phyloP scores from a whole-genome alignment of 2,329 filamentous ascomycete genomes.

The Aureobasidium sp. region DNA sequence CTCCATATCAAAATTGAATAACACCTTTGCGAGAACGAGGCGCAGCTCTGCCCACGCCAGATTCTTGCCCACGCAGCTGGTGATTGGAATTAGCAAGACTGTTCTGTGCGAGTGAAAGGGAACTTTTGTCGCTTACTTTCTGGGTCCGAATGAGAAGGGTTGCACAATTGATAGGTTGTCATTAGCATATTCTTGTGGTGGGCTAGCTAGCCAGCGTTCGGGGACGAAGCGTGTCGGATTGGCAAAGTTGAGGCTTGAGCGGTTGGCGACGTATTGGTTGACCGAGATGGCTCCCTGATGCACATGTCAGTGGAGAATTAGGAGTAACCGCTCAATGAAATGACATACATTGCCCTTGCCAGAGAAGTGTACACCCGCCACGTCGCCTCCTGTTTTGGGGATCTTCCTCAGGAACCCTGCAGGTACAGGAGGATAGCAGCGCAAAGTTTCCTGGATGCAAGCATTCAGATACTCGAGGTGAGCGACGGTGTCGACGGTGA shows the following conservation, averaged over 20 bases:
- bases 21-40: slow-evolving; percentile 33
- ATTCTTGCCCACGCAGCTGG: slow-evolving; percentile 21
- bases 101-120: background rate
- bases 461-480: slow-evolving; percentile 35
- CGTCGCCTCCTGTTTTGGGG: slow-evolving; percentile 23
- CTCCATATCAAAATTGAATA: slow-evolving; percentile 36
- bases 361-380: slow-evolving; percentile 25
- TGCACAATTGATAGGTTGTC: slow-evolving; percentile 25
- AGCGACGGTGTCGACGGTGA: slow-evolving; percentile 22
- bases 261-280: slow-evolving; percentile 20
- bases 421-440: slow-evolving; percentile 41
- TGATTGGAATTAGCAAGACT: background rate
- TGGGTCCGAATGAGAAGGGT: slow-evolving; percentile 30
- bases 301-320: background rate
- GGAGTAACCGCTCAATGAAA: too few species aligned
- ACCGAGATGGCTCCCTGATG: slow-evolving; percentile 17
- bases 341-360: slow-evolving; percentile 18
- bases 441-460: slow-evolving; percentile 40
- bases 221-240: slow-evolving; percentile 27
- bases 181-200: slow-evolving; percentile 19
- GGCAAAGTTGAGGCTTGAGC: slow-evolving; percentile 24
- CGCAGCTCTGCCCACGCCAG: slow-evolving; percentile 33
- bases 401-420: slow-evolving; percentile 28
- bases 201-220: slow-evolving; percentile 34
- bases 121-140: slow-evolving; percentile 18